phyloP scores from a whole-genome alignment of 768 basidiomycete species.

The Kwoniella heveanensis region DNA sequence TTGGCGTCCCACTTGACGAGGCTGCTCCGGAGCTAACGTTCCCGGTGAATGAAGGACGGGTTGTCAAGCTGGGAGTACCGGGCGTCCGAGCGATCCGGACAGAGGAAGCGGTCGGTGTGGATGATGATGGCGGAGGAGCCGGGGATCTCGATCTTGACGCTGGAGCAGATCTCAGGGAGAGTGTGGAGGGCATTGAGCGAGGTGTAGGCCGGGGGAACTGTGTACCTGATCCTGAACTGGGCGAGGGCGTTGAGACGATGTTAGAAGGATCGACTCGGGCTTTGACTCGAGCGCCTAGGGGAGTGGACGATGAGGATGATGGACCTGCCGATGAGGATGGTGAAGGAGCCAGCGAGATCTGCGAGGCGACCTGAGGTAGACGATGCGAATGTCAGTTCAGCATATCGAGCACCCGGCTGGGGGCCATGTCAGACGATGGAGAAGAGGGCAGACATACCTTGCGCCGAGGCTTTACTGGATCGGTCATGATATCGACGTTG shows the following conservation, averaged over 20 bases:
- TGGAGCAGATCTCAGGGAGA: constrained; percentile 14
- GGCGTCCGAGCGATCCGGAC: background rate
- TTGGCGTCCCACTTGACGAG: constrained; percentile 5
- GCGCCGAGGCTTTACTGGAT: constrained; percentile 23
- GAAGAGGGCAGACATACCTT: constrained; percentile 11
- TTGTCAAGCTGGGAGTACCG: constrained; percentile 2
- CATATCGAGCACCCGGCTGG: too few relatives aligned
- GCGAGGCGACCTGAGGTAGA: background rate
- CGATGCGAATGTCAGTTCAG: too few relatives aligned
- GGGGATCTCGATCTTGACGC: constrained; percentile 17
- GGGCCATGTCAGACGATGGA: background rate
- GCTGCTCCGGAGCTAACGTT: constrained; percentile 1
- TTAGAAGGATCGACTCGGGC: constrained; percentile 12
- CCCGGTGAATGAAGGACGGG: background rate
- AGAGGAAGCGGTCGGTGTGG: background rate
- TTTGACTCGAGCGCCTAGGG: constrained; percentile 1
- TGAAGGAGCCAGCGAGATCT: constrained; percentile 21
- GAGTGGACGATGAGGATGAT: background rate
- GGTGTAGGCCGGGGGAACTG: constrained; percentile 8
- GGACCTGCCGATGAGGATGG: background rate
- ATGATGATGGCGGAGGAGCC: constrained; percentile 9
- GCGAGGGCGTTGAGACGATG: constrained; percentile 4
- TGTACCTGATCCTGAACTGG: background rate
- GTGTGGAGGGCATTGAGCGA: constrained; percentile 13
- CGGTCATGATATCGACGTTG: constrained; percentile 15